Conservation (phyloP, 768 basidiomycete genomes). For the Udeniomyces megalosporus region DNA sequence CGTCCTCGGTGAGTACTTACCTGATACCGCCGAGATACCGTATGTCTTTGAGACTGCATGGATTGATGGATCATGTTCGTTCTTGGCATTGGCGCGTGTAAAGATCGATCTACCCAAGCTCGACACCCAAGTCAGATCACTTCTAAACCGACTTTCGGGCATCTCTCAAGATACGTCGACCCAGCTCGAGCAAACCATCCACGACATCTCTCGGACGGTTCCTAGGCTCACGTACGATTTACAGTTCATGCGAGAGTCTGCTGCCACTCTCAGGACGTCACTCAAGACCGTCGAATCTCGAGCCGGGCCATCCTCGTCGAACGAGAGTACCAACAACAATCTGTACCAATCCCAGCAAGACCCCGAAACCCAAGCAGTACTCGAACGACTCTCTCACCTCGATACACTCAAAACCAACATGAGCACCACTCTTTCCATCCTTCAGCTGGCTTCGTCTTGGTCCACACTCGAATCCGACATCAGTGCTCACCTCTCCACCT, state of each 20-base stretch:
- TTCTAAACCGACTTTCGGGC: slow-evolving; percentile 66
- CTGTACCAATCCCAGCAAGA: slow-evolving; percentile 31
- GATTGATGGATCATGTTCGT: neutral
- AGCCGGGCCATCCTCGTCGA: neutral
- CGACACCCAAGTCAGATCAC: slow-evolving; percentile 55
- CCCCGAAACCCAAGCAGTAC: slow-evolving; percentile 37
- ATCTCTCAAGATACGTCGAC: slow-evolving; percentile 76
- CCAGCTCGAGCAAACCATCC: slow-evolving; percentile 70
- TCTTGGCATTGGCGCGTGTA: neutral
- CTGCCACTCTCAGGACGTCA: slow-evolving; percentile 52
- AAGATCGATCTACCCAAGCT: slow-evolving; percentile 40
- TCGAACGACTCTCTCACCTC: slow-evolving; percentile 62
- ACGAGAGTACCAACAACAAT: slow-evolving; percentile 5
- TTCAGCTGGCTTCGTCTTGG: slow-evolving; percentile 94
- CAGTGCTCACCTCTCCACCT: slow-evolving; percentile 60
- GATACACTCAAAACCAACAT: slow-evolving; percentile 71
- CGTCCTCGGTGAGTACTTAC: slow-evolving; percentile 14
- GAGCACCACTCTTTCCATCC: slow-evolving; percentile 74
- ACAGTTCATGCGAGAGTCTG: slow-evolving; percentile 91
- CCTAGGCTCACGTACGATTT: slow-evolving; percentile 87
- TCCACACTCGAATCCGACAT: slow-evolving; percentile 86
- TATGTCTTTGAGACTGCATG: slow-evolving; percentile 19
- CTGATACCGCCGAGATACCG: too few relatives aligned
- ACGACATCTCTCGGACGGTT: slow-evolving; percentile 79
- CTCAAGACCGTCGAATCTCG: slow-evolving; percentile 47